Evolutionary conservation across 768 basidiomycete genomes (phyloP).

Genomic region (Favolaschia claudopus): DNA sequence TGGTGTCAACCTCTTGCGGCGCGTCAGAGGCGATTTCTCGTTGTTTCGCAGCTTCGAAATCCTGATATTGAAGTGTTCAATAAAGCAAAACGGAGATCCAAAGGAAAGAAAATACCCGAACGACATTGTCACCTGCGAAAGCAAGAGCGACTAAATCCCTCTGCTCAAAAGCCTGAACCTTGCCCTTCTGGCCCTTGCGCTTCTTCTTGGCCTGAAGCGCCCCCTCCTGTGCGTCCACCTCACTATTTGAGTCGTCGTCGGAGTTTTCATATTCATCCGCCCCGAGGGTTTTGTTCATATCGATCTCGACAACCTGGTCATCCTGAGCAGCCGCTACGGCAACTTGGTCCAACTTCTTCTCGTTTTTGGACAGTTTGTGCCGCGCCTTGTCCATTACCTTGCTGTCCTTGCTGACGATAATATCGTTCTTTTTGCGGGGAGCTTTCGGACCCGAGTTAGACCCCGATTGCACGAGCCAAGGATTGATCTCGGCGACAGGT

Average conservation of each 20-base stretch:
- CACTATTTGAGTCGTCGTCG: conserved; percentile 67
- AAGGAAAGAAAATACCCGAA: conserved; percentile 60
- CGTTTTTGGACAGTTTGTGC: conserved; percentile 75
- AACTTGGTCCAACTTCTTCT: conserved; percentile 57
- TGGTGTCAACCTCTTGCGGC: conserved; percentile 86
- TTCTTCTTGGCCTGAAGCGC: conserved; percentile 49
- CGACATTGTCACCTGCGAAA: conserved; percentile 97
- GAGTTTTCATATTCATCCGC: conserved; percentile 40
- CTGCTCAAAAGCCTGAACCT: conserved; percentile 81
- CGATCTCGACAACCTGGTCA: conserved; percentile 84
- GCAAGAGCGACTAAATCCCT: conserved; percentile 92
- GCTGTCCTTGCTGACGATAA: conserved; percentile 74
- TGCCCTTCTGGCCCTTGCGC: conserved; percentile 47
- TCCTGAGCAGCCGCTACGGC: conserved; percentile 68
- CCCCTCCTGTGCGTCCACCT: conserved; percentile 75
- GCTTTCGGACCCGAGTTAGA: conserved; percentile 49
- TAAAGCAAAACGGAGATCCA: background rate
- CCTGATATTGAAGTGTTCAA: conserved; percentile 51
- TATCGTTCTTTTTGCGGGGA: conserved; percentile 76
- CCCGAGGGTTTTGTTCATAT: conserved; percentile 58
- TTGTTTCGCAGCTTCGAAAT: conserved; percentile 86
- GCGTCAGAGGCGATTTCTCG: conserved; percentile 88
- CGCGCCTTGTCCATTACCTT: conserved; percentile 68
- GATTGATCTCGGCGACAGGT: conserved; percentile 58
- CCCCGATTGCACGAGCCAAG: conserved; percentile 71